Percentiles rank a stretch among this genome's conserved stretches.
These are phyloP conservation scores for Cryptosporidium ryanae DNA, from an alignment of 169 alveolate species.

Conservation along the genomic window DNA sequence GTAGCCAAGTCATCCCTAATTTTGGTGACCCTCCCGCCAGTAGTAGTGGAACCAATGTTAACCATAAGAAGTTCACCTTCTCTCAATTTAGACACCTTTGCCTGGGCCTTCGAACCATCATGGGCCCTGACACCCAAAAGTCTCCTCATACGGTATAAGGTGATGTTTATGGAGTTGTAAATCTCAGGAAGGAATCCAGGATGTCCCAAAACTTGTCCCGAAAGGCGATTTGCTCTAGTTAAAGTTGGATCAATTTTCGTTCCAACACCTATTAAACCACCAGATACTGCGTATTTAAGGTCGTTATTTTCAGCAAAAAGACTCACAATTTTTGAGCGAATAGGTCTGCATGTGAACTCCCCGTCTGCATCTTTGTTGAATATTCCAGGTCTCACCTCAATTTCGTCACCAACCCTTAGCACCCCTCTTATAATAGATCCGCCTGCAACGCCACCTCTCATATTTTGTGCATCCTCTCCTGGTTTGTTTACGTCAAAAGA, in stretches of 20 bases:
- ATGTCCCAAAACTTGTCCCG: conserved; percentile 97
- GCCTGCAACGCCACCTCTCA: conserved; percentile 99
- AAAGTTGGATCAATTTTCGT: conserved; percentile 97
- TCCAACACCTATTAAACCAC: conserved; percentile 97
- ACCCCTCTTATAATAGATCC: conserved; percentile 98
- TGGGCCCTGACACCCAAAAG: conserved; percentile 90
- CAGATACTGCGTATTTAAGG: conserved; percentile 97
- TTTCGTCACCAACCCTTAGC: conserved; percentile 95
- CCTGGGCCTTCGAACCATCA: conserved; percentile 86
- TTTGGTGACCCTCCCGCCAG: conserved; percentile 94
- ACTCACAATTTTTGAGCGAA: conserved; percentile 89
- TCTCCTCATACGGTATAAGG: conserved; percentile 86
- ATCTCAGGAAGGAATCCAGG: conserved; percentile 95
- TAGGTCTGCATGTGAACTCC: conserved; percentile 90
- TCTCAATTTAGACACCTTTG: conserved; percentile 94
- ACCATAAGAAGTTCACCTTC: conserved; percentile 96
- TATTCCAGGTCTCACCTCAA: conserved; percentile 98
- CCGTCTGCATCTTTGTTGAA: conserved; percentile 90
- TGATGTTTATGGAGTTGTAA: conserved; percentile 92
- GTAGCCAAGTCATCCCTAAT: conserved; percentile 76
- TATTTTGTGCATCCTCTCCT: conserved; percentile 95
- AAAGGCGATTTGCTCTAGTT: conserved; percentile 96
- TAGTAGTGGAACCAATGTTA: conserved; percentile 97
- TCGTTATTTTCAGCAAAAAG: conserved; percentile 97
- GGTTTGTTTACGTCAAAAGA: conserved; percentile 99